Conservation (phyloP, 768 basidiomycete genomes). For the Leccinum subtestaceum region DNA sequence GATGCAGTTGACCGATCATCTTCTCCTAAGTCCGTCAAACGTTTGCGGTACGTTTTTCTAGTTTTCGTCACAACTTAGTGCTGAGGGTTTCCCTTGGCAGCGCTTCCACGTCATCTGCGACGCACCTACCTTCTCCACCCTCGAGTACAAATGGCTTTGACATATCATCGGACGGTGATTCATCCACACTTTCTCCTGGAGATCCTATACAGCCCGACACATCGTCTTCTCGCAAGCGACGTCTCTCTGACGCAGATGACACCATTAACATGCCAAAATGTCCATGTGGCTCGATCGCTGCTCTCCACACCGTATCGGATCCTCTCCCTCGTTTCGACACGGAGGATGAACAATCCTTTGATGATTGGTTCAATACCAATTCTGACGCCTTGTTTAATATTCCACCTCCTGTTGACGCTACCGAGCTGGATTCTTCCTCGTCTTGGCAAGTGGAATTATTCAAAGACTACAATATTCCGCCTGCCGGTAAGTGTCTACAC, state of each 20-base stretch:
- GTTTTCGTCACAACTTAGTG: fast-evolving
- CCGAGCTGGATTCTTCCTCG: constrained; percentile 24
- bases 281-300: constrained; percentile 14
- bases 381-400: constrained; percentile 27
- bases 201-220: not conserved
- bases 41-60: constrained; percentile 17
- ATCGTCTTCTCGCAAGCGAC: constrained; percentile 31
- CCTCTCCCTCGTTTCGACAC: constrained; percentile 22
- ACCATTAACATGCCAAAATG: constrained; percentile 25
- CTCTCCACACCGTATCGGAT: constrained; percentile 31
- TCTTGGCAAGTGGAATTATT: constrained; percentile 37
- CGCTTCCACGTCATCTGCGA: not conserved
- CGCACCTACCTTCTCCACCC: constrained; percentile 14
- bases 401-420: constrained; percentile 25
- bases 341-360: constrained; percentile 24
- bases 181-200: not conserved
- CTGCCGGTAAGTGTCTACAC: constrained; percentile 6
- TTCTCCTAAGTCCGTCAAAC: constrained; percentile 15
- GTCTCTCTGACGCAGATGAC: constrained; percentile 33
- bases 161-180: not conserved
- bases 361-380: constrained; percentile 36
- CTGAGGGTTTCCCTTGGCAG: not conserved
- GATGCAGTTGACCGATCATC: not conserved
- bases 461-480: constrained; percentile 23
- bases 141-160: constrained; percentile 8